Evolutionary conservation across 345 rosid genomes (phyloP), one percentile per base, ranked within the genome.

Genomic region (Acer negundo): DNA sequence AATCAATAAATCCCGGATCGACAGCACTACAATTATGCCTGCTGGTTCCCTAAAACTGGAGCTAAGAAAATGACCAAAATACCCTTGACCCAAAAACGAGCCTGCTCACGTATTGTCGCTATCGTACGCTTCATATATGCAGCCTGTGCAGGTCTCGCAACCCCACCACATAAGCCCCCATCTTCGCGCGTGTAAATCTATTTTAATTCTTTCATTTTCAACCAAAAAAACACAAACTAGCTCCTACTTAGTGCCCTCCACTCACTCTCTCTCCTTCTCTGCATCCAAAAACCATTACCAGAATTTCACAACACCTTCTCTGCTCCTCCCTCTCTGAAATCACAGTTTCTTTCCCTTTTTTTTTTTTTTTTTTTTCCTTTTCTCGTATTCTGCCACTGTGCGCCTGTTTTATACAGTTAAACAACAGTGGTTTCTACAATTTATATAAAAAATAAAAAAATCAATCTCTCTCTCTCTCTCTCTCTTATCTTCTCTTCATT

Each of bases 101-200:
- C 10, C 2, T 8, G 13, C 24, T 6, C 22, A n/a, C 47, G 80
- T 77, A 75, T 65, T 72, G 89, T 86, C 84, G 16, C 81, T 11
- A 55, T 83, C 85, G 46, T 55, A 35, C 59, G 15, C 79, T 69
- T 73, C 76, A 19, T 70, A 8, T 79, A n/a, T n/a, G n/a, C n/a
- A n/a, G n/a, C n/a, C n/a, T n/a, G 76, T 67, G 81, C 76, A 82
- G 77, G 62, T 66, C 71, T 15, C 7, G 58, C 67, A 49, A 40
- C 72, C 64, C 83, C 69, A 76, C 70, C n/a, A 11, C 55, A 16
- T 5, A 53, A 71, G 51, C 31, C 6, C 47, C 17, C 38, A 72
- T 66, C 69, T 12, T 44, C 53, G 8, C 64, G 23, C 53, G 6
- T 55, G 19, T 66, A 58, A 58, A 35, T 35, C 38, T 35, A 35